A percentile compares a stretch with the other conserved stretches of the same genome.
These are phyloP conservation scores for Trichoderma lentiforme DNA, from an alignment of 2,329 filamentous ascomycete species.

Conservation along the genomic window DNA sequence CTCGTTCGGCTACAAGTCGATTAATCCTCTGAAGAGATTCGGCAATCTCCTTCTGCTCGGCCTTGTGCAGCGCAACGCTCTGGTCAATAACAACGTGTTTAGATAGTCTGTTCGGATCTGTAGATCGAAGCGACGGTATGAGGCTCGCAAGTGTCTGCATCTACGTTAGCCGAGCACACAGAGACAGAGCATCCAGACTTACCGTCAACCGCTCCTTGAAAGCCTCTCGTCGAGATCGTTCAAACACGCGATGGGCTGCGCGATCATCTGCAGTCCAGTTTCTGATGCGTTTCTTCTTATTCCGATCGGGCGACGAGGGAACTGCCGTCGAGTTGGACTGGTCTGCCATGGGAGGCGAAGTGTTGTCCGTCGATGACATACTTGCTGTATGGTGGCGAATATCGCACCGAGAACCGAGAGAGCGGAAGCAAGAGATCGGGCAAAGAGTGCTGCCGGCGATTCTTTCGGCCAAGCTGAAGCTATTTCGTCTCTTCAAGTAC, in stretches of 20 bases:
- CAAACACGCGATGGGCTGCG: slow-evolving; percentile 39
- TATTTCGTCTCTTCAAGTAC: not conserved
- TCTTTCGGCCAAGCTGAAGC: not conserved
- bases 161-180: not conserved
- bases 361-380: slow-evolving; percentile 17
- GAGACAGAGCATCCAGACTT: slow-evolving; percentile 17
- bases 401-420: not conserved
- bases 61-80: slow-evolving; percentile 32
- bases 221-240: slow-evolving; percentile 39
- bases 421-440: not conserved
- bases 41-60: slow-evolving; percentile 23
- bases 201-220: slow-evolving; percentile 39
- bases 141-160: slow-evolving; percentile 36
- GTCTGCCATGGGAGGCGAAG: slow-evolving; percentile 10
- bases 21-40: slow-evolving; percentile 23
- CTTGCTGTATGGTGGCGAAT: not conserved
- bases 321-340: not conserved
- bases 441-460: not conserved
- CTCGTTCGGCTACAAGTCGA: slow-evolving; percentile 26
- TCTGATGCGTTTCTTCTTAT: slow-evolving; percentile 34
- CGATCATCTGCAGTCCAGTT: slow-evolving; percentile 41
- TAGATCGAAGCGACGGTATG: slow-evolving; percentile 33
- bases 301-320: not conserved
- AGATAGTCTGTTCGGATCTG: slow-evolving; percentile 36
- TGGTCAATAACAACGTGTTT: slow-evolving; percentile 40